Base-by-base conservation (phyloP, 192 early-diverging fungal species). In the Backusella westeae region DNA sequence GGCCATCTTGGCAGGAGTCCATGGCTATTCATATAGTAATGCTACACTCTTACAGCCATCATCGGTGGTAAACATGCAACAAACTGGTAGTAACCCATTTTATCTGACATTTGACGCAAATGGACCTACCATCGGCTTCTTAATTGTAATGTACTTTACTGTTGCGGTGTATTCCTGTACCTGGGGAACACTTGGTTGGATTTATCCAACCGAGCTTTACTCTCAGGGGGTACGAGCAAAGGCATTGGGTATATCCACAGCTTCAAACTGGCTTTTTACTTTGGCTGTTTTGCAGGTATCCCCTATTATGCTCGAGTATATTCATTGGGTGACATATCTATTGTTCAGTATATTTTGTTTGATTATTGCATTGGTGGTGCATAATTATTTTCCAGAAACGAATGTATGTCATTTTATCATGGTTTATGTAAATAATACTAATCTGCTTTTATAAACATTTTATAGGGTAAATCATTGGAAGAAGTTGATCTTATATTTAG, bases 261-360 rank as follows among this genome's bases (percentile, higher is more conserved):
- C 93, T 6, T 87, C 94, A 66, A 96, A 96, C 87, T 98, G 96
- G 96, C 75, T 93, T 34, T 93, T 90, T 82, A 96, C 93, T 85
- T 91, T 91, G 80, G 78, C 88, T 44, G 85, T 97, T 19, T 87
- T 88, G 6, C 87, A 93, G 70, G 75, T 93, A 44, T 85, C 89
- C 1, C 94, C 95, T 0, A 87, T 92, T 70, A 81, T 95, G 42
- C 79, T 93, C 15, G 82, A 91, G 66, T 70, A 78, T 15, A 90
- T 89, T 68, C 88, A 89, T 56, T 91, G 87, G 86, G 80, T 85
- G 8, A 83, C 91, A 15, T 91, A 91, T 82, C 71, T 88, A 74
- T 85, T 94, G 32, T 97, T 92, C 80, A 91, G 86, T 21, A 75
- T 84, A n/a, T 85, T 89, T 63, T 89, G 89, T 84, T 80, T 88